Conservation (phyloP, 192 early-diverging fungal species). For the Dispira parvispora region DNA sequence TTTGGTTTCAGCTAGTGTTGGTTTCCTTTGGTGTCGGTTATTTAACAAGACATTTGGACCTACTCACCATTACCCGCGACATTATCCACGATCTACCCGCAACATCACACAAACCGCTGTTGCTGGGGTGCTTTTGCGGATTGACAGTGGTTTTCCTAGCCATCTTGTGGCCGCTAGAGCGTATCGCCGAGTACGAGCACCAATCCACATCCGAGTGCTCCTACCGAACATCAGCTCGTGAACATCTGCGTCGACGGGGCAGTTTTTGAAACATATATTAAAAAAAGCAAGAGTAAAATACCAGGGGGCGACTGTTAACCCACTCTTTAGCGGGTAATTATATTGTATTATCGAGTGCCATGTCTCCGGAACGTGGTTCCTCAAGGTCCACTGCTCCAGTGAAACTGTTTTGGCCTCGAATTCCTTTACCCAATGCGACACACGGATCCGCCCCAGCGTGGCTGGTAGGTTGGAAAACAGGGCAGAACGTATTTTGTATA, state of each 20-base stretch:
- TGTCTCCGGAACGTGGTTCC: slow-evolving; percentile 17
- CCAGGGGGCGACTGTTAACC: too few relatives aligned
- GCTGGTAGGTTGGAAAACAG: slow-evolving; percentile 8
- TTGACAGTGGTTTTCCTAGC: slow-evolving; percentile 19
- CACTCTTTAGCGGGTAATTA: slow-evolving; percentile 12
- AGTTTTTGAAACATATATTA: slow-evolving; percentile 26
- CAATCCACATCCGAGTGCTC: slow-evolving; percentile 19
- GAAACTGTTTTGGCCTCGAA: slow-evolving; percentile 1
- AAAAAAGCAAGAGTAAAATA: too few relatives aligned
- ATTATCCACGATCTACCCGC: slow-evolving; percentile 23
- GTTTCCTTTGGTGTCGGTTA: slow-evolving; percentile 31
- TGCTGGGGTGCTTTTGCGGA: slow-evolving; percentile 17
- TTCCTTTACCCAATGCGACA: not conserved
- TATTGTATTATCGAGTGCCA: slow-evolving; percentile 25
- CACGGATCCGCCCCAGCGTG: slow-evolving; percentile 19
- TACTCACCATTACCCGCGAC: slow-evolving; percentile 29
- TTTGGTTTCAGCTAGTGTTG: slow-evolving; percentile 20
- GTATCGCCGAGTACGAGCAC: slow-evolving; percentile 26
- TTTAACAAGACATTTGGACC: slow-evolving; percentile 30
- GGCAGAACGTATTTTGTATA: not conserved
- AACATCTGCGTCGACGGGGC: slow-evolving; percentile 29
- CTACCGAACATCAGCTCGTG: slow-evolving; percentile 24
- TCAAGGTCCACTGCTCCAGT: slow-evolving; percentile 15
- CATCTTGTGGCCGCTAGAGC: slow-evolving; percentile 24
- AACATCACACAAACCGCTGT: slow-evolving; percentile 20